Base-by-base conservation (phyloP, 2,329 filamentous ascomycete species). In the Spiromastix sp. region DNA sequence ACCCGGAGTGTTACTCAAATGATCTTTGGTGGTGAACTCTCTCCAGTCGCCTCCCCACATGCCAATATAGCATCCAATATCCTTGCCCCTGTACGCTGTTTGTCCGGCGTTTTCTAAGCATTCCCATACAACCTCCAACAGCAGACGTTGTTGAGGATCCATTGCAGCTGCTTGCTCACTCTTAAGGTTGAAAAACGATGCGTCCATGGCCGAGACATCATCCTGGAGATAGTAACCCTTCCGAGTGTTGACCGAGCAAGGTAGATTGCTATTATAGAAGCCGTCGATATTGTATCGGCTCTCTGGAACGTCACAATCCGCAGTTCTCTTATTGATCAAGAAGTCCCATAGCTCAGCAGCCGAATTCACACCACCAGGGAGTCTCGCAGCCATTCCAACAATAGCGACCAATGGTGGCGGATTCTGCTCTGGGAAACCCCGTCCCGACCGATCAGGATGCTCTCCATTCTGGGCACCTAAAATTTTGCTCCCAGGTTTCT, bases 51-150 rank as follows among this genome's bases (percentile, higher is more conserved):
- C n/a, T n/a, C n/a, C n/a, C n/a, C n/a, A n/a, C n/a, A n/a, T n/a
- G n/a, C 37, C 34, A 20, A 37, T 31, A 10, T 29, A 27, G 24
- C 33, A 34, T 5, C 32, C 35, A 34, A 39, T 43, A 15, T 37
- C 35, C 1, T 33, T 32, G 4, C 40, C 37, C 24, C 35, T 36
- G 8, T 36, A 24, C 31, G 40, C 30, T 3, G 39, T 32, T 27
- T 39, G 35, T n/a, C 42, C 42, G 22, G 40, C 45, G 19, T 41
- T 42, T 34, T 45, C 41, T 6, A 51, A 26, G 8, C 29, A 32
- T 21, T 49, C 43, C 26, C 43, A 49, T 3, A 34, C 30, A n/a
- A 36, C 28, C 28, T 52, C 49, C 8, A 52, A 45, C 7, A 46
- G 24, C 5, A 43, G 25, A 8, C 47, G 36, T 18, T 48, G 44